Evolutionary conservation across 257 asterid species (phyloP), one percentile per base, ranked within the genome.

Genomic region (Solanum pinnatisectum): DNA sequence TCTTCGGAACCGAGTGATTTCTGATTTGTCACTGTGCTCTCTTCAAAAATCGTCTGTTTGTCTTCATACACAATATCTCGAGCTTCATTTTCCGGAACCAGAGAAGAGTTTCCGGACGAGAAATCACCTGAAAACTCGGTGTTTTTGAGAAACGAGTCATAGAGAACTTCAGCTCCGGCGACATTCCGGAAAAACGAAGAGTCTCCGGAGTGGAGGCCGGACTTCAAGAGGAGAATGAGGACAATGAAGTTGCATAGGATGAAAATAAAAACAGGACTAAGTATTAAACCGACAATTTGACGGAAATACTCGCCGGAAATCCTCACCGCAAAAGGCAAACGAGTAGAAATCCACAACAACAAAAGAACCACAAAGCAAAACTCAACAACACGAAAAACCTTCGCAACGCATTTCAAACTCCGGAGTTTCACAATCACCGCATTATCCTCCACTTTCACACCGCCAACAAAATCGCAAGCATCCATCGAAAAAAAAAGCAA

Each of bases 221-320:
- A 92, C 56, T 92, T 93, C 87, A 92, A 78, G 84, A 95, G 90
- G 46, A 95, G 96, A 87, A 89, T 88, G 20, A 95, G 90, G 59
- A 93, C 96, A 87, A 95, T 94, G 90, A 89, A 60, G 59, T 95
- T 96, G 72, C 94, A 71, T 42, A 95, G 59, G 25, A 94, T 46
- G 93, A 96, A 95, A 79, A 92, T 72, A 90, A 92, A 96, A 89
- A 92, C 87, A 37, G 93, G 98, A 89, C 92, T 92, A 63, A 90
- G 27, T 87, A 93, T 86, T 82, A 95, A 14, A 84, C 56, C 40
- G 1, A 91, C 35, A 82, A 94, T 79, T 37, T 49, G 92, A 79
- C 95, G 95, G 90, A 93, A 89, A 86, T 89, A 94, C 83, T 93
- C 95, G 83, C 92, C 94, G 92, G 95, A 91, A 91, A 91, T 49